A percentile compares a stretch with the other conserved stretches of the same genome.
These are phyloP conservation scores for Primulina huaijiensis DNA, from an alignment of 257 asterid species.

Conservation along the genomic window DNA sequence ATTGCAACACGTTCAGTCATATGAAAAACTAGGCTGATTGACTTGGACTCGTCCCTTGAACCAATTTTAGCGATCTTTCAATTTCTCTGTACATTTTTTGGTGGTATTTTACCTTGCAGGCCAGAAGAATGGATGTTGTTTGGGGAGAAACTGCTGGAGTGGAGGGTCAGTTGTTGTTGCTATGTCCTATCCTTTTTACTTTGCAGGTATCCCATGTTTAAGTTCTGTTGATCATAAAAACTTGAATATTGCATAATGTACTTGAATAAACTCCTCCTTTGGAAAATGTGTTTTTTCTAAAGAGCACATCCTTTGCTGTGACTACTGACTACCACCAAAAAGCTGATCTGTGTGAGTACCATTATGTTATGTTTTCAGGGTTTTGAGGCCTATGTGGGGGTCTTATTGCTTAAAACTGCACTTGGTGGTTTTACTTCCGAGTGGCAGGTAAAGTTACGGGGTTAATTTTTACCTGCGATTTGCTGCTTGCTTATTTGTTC, in stretches of 20 bases:
- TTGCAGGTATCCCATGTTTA: conserved; percentile 54
- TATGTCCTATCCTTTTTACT: conserved; percentile 68
- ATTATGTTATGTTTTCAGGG: conserved; percentile 46
- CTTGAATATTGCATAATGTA: background rate
- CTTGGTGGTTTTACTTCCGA: conserved; percentile 62
- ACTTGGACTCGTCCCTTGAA: conserved; percentile 7
- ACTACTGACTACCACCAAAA: background rate
- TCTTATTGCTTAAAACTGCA: conserved; percentile 80
- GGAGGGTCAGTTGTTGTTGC: conserved; percentile 75
- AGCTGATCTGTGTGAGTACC: background rate
- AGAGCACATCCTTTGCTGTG: background rate
- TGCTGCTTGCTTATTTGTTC: background rate
- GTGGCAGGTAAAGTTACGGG: conserved; percentile 70
- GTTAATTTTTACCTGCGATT: background rate
- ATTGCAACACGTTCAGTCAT: background rate
- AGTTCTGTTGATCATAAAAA: background rate
- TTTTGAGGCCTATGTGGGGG: conserved; percentile 88
- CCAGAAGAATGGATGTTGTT: conserved; percentile 96
- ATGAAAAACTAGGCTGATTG: background rate
- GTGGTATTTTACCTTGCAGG: conserved; percentile 38
- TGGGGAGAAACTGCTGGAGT: conserved; percentile 99
- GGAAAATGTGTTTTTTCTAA: conserved; percentile 1
- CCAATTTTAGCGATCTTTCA: conserved; percentile 3
- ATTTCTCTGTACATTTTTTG: conserved; percentile 11
- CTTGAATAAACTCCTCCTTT: background rate